Conservation (phyloP, 2,329 filamentous ascomycete genomes). For the Diaporthe sp. region DNA sequence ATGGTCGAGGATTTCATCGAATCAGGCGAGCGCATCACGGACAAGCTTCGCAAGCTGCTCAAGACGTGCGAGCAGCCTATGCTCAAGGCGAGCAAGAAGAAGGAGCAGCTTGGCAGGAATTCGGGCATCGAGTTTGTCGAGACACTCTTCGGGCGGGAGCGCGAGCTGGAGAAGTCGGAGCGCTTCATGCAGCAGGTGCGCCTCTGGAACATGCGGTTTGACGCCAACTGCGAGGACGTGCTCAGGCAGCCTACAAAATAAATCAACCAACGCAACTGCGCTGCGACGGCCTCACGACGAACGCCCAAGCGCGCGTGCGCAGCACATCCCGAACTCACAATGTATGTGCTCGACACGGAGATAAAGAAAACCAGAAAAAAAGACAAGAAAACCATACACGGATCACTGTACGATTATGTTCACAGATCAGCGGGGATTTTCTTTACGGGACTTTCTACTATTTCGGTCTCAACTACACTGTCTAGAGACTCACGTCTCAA, state of each 20-base stretch:
- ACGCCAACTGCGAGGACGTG: conserved; percentile 95
- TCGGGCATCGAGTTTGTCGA: conserved; percentile 96
- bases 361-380: conserved; percentile 1
- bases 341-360: background rate
- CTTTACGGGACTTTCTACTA: conserved; percentile 34
- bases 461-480: conserved; percentile 38
- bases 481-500: conserved; percentile 41
- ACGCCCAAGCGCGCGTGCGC: background rate
- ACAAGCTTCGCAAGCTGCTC: conserved; percentile 86
- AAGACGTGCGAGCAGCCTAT: conserved; percentile 95
- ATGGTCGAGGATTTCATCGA: conserved; percentile 92
- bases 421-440: conserved; percentile 33
- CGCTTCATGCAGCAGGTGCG: conserved; percentile 91
- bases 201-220: conserved; percentile 93
- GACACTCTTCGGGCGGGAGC: conserved; percentile 92
- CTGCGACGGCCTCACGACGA: background rate
- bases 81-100: conserved; percentile 89
- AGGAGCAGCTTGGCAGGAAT: conserved; percentile 88
- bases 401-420: conserved; percentile 40
- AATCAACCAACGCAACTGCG: conserved; percentile 37
- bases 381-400: conserved; percentile 26
- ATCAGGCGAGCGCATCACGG: conserved; percentile 87
- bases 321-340: background rate
- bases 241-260: conserved; percentile 73
- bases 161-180: conserved; percentile 90